These are phyloP conservation scores for Coleophoma cylindrospora DNA, from an alignment of 2,329 filamentous ascomycete genomes.

Conservation along the genomic window DNA sequence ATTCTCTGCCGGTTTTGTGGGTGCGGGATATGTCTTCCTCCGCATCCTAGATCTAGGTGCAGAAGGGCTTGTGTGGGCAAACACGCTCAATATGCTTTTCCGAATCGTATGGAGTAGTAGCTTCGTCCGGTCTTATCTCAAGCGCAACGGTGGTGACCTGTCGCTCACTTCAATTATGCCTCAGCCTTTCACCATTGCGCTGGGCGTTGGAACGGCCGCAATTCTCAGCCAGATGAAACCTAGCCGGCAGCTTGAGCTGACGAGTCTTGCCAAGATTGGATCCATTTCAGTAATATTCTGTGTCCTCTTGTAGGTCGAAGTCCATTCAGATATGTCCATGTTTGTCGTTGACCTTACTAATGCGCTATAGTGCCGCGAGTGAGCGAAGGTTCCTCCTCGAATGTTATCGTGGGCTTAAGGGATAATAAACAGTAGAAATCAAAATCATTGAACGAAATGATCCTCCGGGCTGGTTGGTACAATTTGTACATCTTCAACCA, in stretches of 20 bases:
- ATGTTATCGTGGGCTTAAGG: slow-evolving; percentile 41
- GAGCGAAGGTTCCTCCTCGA: slow-evolving; percentile 50
- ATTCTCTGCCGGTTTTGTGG: slow-evolving; percentile 74
- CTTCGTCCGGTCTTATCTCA: slow-evolving; percentile 68
- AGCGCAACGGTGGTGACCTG: slow-evolving; percentile 35
- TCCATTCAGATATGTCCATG: neutral
- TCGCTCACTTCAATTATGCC: slow-evolving; percentile 38
- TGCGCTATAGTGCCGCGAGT: slow-evolving; percentile 39
- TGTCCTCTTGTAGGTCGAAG: slow-evolving; percentile 52
- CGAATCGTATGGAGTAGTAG: slow-evolving; percentile 74
- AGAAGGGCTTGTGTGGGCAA: slow-evolving; percentile 76
- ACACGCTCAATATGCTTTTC: slow-evolving; percentile 83
- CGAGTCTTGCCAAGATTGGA: slow-evolving; percentile 39
- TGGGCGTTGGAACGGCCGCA: slow-evolving; percentile 38
- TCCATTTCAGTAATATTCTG: slow-evolving; percentile 46
- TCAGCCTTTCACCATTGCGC: slow-evolving; percentile 34
- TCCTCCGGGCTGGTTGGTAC: neutral
- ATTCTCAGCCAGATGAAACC: slow-evolving; percentile 29
- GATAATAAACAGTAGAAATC: slow-evolving; percentile 13
- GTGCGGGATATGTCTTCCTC: slow-evolving; percentile 71
- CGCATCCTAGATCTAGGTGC: slow-evolving; percentile 67
- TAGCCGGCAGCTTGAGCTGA: slow-evolving; percentile 19
- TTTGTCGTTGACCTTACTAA: slow-evolving; percentile 7
- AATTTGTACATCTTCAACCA: no score
- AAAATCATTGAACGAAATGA: neutral